phyloP scores from a whole-genome alignment of 768 basidiomycete species.

The Tubosaeta sp. region DNA sequence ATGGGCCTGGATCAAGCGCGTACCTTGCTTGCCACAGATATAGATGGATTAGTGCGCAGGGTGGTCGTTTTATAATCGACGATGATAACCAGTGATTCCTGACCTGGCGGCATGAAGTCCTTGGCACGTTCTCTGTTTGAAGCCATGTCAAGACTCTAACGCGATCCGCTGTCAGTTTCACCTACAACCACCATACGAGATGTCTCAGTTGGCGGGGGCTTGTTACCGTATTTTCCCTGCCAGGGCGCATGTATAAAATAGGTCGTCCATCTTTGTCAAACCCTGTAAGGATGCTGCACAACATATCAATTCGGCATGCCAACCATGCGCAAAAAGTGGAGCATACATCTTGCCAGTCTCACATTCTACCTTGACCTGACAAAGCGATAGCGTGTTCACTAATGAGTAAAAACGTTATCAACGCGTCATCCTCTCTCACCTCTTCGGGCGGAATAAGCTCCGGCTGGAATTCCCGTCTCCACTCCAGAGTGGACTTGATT shows the following conservation, averaged over 20 bases:
- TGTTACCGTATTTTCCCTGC: constrained; percentile 77
- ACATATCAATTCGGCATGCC: neutral
- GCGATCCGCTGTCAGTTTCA: constrained; percentile 7
- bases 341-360: constrained; percentile 86
- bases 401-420: neutral
- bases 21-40: constrained; percentile 73
- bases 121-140: constrained; percentile 76
- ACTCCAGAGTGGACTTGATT: constrained; percentile 74
- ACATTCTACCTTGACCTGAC: constrained; percentile 66
- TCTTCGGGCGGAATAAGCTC: constrained; percentile 82
- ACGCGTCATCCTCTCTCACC: constrained; percentile 26
- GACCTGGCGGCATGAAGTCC: constrained; percentile 81
- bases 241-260: constrained; percentile 85
- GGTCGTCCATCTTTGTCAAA: constrained; percentile 87
- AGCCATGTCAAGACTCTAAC: constrained; percentile 4
- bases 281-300: constrained; percentile 66
- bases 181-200: constrained; percentile 83
- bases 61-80: constrained; percentile 86
- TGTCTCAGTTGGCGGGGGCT: constrained; percentile 77
- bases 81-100: constrained; percentile 77
- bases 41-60: constrained; percentile 77
- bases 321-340: neutral
- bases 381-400: neutral
- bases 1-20: neutral
- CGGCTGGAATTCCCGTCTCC: constrained; percentile 82